phyloP scores from a whole-genome alignment of 305 asterid genomes.

The Solanum hybrid region DNA sequence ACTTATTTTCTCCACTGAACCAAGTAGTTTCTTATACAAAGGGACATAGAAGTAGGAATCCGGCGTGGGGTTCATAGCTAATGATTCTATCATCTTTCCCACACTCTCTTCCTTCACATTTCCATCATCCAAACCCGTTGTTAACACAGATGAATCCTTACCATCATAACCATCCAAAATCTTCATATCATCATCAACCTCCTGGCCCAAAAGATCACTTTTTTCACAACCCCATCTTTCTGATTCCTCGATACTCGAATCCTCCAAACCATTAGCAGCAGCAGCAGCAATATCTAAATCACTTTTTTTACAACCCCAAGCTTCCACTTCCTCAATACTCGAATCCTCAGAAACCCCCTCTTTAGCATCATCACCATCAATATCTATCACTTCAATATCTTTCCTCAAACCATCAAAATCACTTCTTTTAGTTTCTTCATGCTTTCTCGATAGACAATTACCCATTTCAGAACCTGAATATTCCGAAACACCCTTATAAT shows the following conservation, averaged over 20 bases:
- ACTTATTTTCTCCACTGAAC: slow-evolving; percentile 14
- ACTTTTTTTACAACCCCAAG: neutral
- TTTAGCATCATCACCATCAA: slow-evolving; percentile 16
- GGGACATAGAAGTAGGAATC: slow-evolving; percentile 15
- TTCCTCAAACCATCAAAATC: slow-evolving; percentile 13
- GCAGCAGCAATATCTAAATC: neutral
- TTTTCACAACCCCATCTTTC: neutral
- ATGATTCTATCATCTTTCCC: slow-evolving; percentile 21
- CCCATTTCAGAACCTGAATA: slow-evolving; percentile 21
- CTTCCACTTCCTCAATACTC: slow-evolving; percentile 21
- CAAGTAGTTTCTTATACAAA: slow-evolving; percentile 23
- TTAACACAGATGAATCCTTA: slow-evolving; percentile 20
- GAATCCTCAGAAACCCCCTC: slow-evolving; percentile 15
- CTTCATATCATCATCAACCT: slow-evolving; percentile 11
- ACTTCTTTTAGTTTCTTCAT: neutral
- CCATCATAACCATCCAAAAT: slow-evolving; percentile 11
- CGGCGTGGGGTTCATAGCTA: slow-evolving; percentile 14
- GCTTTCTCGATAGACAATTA: neutral
- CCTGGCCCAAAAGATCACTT: neutral
- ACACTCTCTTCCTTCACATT: slow-evolving; percentile 18
- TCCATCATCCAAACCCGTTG: slow-evolving; percentile 18
- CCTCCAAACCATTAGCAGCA: slow-evolving; percentile 3
- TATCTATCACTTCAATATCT: slow-evolving; percentile 24
- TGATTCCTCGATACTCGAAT: slow-evolving; percentile 22
- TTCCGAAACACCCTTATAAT: neutral